Evolutionary conservation across 2,329 filamentous ascomycete species (phyloP).

Genomic region (Trichophyton equinum): DNA sequence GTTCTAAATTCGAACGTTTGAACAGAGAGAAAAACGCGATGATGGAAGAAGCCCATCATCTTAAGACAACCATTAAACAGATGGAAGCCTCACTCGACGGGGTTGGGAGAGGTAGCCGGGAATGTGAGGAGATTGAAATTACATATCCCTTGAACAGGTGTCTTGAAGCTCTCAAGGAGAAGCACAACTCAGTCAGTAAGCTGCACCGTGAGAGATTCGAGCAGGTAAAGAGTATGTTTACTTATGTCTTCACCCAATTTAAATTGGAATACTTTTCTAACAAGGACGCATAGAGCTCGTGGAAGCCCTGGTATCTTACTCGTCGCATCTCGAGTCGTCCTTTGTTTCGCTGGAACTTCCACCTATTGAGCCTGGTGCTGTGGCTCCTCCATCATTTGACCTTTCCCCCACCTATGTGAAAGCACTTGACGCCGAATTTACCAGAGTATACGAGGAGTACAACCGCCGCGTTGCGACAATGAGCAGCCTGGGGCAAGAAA

Average conservation of each 20-base stretch:
- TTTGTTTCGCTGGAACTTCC: constrained; percentile 80
- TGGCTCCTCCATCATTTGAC: constrained; percentile 72
- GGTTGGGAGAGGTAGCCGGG: constrained; percentile 48
- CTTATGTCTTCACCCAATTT: not conserved
- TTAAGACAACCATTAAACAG: constrained; percentile 76
- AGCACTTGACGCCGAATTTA: constrained; percentile 79
- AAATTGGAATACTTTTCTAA: constrained; percentile 16
- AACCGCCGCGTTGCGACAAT: constrained; percentile 67
- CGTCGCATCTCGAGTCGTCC: constrained; percentile 79
- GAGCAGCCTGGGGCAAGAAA: constrained; percentile 62
- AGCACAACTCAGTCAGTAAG: constrained; percentile 65
- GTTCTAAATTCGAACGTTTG: not conserved
- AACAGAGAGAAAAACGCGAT: constrained; percentile 72
- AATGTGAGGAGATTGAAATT: constrained; percentile 56
- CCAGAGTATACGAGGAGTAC: constrained; percentile 93
- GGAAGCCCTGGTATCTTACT: constrained; percentile 87
- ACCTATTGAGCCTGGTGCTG: constrained; percentile 63
- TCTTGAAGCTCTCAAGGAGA: constrained; percentile 69
- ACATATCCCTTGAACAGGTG: constrained; percentile 75
- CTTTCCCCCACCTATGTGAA: constrained; percentile 83
- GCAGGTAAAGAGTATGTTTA: constrained; percentile 72
- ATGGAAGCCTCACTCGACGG: constrained; percentile 88
- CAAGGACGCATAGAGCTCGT: constrained; percentile 57
- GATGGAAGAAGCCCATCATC: constrained; percentile 75
- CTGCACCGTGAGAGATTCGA: constrained; percentile 85